Base-by-base conservation (phyloP, 192 early-diverging fungal species). In the Rhizophagus clarus region DNA sequence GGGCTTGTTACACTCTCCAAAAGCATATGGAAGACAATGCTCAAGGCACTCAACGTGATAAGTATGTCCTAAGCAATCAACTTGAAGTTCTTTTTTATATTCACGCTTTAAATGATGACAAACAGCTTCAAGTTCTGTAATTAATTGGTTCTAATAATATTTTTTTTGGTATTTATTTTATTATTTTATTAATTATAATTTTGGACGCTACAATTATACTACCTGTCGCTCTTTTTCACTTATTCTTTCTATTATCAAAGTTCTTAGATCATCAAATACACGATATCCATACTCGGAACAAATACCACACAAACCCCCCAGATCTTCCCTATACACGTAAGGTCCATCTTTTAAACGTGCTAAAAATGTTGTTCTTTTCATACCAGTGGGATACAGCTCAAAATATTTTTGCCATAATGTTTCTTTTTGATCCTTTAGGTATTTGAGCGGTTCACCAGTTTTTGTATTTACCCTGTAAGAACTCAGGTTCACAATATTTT, bases 381-480 rank as follows among this genome's bases (percentile, higher is more conserved):
- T 47, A 47, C 45, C 45, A 47, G 12, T 47, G 7, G 45, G 45
- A 47, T 47, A 47, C 12, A 47, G 11, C 45, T 47, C 12, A 47
- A 47, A 47, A 12, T 9, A 47, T 47, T 47, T 47, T 47, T 47
- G 45, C 45, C 28, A 72, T n/a, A 72, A 49, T 1, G 42, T 67
- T 72, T 72, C n/a, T 72, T 72, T 72, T 72, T 72, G 34, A 45
- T 72, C 42, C 47, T 72, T 40, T 45, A 72, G 20, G 24, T 72
- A 72, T 56, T 45, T 51, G 6, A 72, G 64, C 14, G 14, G 64
- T 31, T 31, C 4, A 31, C 64, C 29, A 67, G 8, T 67, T 31
- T 67, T 47, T 12, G 45, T 67, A 67, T 67, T 31, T 12, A 67
- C 64, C 15, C 14, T 67, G 10, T 67, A 67, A 26, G 64, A 67